Percentiles rank a stretch among this genome's conserved stretches.
Conservation (phyloP, 2,329 filamentous ascomycete genomes). For the Claviceps maximensis region DNA sequence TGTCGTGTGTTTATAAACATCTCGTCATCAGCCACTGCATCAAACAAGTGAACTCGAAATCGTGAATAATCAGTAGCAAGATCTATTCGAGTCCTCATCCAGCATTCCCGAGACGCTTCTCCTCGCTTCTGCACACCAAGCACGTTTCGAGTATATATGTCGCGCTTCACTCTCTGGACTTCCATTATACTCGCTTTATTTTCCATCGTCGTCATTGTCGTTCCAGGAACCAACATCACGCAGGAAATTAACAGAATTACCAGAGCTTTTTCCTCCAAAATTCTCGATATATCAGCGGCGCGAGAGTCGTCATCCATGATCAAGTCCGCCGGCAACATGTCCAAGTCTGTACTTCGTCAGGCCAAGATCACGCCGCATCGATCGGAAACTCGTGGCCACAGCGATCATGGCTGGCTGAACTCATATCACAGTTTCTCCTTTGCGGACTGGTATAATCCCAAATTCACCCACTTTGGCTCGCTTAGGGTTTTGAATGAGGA, state of each 20-base stretch:
- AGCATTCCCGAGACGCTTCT: conserved; percentile 12
- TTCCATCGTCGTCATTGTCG: conserved; percentile 23
- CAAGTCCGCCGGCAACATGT: conserved; percentile 37
- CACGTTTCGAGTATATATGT: conserved; percentile 23
- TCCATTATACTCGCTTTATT: conserved; percentile 24
- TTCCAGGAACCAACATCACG: conserved; percentile 7
- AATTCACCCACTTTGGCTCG: conserved; percentile 56
- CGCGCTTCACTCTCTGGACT: conserved; percentile 18
- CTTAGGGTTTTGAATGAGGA: conserved; percentile 84
- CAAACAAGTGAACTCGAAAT: neutral
- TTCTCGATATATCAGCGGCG: neutral
- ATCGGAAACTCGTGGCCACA: conserved; percentile 59
- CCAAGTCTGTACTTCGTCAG: conserved; percentile 44
- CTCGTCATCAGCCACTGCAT: conserved; percentile 6
- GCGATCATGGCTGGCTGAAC: conserved; percentile 78
- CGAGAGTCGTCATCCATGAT: conserved; percentile 15
- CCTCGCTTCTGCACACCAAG: conserved; percentile 9
- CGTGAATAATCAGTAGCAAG: neutral
- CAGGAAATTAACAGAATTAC: conserved; percentile 6
- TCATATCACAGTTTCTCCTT: conserved; percentile 81
- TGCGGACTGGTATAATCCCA: conserved; percentile 55
- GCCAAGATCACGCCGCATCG: conserved; percentile 64
- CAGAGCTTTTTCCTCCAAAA: conserved; percentile 1
- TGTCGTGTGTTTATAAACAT: neutral
- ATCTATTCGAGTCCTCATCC: conserved; percentile 5